Base-by-base conservation (phyloP, 23 red algal species). In the Cyanidium caldarium region DNA sequence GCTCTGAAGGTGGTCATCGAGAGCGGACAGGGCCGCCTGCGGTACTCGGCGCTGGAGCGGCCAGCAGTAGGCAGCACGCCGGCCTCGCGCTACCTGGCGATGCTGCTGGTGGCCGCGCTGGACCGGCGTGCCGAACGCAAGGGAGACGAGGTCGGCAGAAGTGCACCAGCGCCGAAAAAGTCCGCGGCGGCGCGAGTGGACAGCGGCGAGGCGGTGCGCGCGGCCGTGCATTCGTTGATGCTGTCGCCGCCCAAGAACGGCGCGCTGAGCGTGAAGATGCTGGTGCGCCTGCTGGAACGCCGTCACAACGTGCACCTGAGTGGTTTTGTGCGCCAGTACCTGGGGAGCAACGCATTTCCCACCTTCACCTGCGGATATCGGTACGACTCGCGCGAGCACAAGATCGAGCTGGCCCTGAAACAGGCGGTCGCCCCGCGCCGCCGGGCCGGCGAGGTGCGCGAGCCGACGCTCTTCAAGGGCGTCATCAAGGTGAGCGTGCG, bases 311-410 rank as follows among this genome's bases (percentile, higher is more conserved):
- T 72, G 23, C 75, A 85, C 37, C 42, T 94, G 34, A 44, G 56
- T 34, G 79, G 66, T 26, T 72, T 94, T 44, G 82, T 94, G 14
- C 68, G 81, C 37, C 76, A 67, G 34, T 94, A 80, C 79, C 77
- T 69, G 34, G 67, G 43, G 23, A 69, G 66, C 51, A 66, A 71
- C 37, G 81, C 72, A 14, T 65, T 86, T 56, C 78, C 82, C 1
- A 56, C 72, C 37, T 35, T 85, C 23, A 57, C 69, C 34, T 78
- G 82, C 38, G 87, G 80, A 0, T 94, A 94, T 67, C 66, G 77
- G 3, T 94, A 94, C 68, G 83, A 85, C 69, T 34, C 87, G 26
- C 67, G 75, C 26, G 78, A 81, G 35, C 82, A 86, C 44, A 44
- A 38, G 29, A 72, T 85, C 41, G 87, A 94, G 38, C 42, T 94